Evolutionary conservation across 495 filamentous ascomycete genomes (phyloP), one percentile per base, ranked within the genome.

Genomic region (Filosporella fistucella): DNA sequence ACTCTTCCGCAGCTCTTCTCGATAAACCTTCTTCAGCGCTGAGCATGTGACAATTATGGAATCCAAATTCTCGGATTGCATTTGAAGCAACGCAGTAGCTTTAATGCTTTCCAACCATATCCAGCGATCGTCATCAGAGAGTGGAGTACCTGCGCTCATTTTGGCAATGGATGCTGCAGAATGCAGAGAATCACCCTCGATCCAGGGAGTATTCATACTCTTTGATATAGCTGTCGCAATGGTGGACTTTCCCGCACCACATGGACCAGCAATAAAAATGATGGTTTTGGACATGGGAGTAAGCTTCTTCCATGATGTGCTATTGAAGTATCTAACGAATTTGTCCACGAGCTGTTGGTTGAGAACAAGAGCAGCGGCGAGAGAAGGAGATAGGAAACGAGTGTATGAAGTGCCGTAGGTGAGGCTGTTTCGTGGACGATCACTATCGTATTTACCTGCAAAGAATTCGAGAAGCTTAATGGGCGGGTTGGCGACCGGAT

Each of bases 101-200:
- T 90, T 86, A 4, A 96, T 76, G 22, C 78, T 72, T 52, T 90
- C 90, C 37, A 97, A 80, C 91, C 91, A 97, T 68, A 91, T 88
- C 91, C 91, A 96, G 45, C 91, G 86, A 66, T 97, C 91, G 56
- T 79, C 80, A 63, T 97, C 91, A 32, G 89, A 95, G 38, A 97
- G 73, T 5, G 91, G 88, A 40, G 80, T 84, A 51, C 86, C 87
- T 55, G 75, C 70, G 59, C 76, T 70, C 91, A 97, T 97, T 67
- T 97, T 97, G 25, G 88, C 80, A 59, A 94, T 83, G 69, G 95
- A 95, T 37, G 79, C 66, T 42, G 72, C 58, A 1, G 89, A 75
- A 62, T 97, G 91, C 63, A 79, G 95, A 90, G 89, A 86, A 58
- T 97, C 91, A 47, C 91, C 91, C 67, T 97, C 91, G 14, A 97